These are phyloP conservation scores for Metarhizium rileyi DNA, from an alignment of 2,329 filamentous ascomycete genomes.

Conservation along the genomic window DNA sequence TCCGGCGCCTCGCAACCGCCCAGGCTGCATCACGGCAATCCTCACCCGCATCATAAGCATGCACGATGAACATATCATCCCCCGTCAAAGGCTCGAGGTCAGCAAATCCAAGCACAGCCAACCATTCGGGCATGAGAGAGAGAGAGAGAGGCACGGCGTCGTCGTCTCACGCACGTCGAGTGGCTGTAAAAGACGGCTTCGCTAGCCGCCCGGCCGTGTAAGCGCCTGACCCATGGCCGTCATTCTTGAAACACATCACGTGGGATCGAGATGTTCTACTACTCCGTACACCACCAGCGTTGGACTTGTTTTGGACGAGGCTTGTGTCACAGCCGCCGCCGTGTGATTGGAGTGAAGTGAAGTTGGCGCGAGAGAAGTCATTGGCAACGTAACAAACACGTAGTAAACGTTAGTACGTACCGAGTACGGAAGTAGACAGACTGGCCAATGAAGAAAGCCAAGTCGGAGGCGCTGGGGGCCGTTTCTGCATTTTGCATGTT, in stretches of 20 bases:
- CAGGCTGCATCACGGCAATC: background rate
- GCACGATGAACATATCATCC: background rate
- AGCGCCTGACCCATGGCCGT: background rate
- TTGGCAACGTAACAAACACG: too few relatives aligned
- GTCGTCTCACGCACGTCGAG: background rate
- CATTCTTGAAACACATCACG: background rate
- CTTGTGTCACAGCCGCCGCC: background rate
- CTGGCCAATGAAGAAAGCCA: background rate
- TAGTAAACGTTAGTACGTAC: too few relatives aligned
- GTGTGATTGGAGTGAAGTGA: background rate
- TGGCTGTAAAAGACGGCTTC: background rate
- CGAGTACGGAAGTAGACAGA: too few relatives aligned
- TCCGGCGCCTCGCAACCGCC: background rate
- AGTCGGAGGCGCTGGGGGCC: too few relatives aligned
- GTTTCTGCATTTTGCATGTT: constrained; percentile 20
- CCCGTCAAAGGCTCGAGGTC: background rate
- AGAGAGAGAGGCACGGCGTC: background rate
- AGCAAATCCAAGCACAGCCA: background rate
- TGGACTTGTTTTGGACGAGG: background rate
- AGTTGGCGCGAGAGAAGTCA: background rate
- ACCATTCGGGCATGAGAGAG: background rate
- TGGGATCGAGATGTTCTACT: background rate
- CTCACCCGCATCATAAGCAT: background rate
- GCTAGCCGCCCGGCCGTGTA: background rate
- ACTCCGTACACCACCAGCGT: background rate